Evolutionary conservation across 1,139 yeast genomes (phyloP), one percentile per base, ranked within the genome.

Genomic region (Candida sp.): DNA sequence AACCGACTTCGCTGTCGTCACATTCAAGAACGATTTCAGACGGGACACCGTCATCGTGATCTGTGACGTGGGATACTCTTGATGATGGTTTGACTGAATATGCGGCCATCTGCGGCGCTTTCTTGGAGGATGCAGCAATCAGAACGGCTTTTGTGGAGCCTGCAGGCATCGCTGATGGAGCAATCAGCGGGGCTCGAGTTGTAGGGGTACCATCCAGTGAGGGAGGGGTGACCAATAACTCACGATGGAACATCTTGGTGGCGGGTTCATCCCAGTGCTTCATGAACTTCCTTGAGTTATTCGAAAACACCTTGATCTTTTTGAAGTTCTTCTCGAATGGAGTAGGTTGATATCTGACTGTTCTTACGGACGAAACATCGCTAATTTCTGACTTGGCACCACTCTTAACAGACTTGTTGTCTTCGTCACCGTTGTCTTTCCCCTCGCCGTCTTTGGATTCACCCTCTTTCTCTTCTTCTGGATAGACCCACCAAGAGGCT

Each of bases 191-290:
- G 12, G 42, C 12, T 22, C 30, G 35, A 23, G n/a, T 25, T 25
- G 42, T 12, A 9, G 32, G 26, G 4, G 26, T 8, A n/a, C 25
- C 42, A 12, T 33, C 25, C 30, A 30, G 50, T 5, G 30, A 34
- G 30, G 44, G 25, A n/a, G 37, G 45, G 8, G 33, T 7, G 6
- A 23, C 32, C 28, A 49, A 32, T 45, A 38, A 38, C 6, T 48
- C 42, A 41, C 42, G 58, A 28, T 51, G 49, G 42, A 69, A 66
- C 42, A 65, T 49, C 9, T 62, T 57, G 0, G 64, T 58, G 2
- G 72, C 74, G 0, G 78, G 79, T 49, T 66, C 58, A 54, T 70
- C 70, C 79, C 79, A 75, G 52, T 63, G 72, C 27, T 63, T 57
- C 4, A 68, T 59, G 4, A 72, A 47, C 5, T 48, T 53, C 33